Evolutionary conservation across 2,329 filamentous ascomycete genomes (phyloP).

Genomic region (Anthostomella pinea): DNA sequence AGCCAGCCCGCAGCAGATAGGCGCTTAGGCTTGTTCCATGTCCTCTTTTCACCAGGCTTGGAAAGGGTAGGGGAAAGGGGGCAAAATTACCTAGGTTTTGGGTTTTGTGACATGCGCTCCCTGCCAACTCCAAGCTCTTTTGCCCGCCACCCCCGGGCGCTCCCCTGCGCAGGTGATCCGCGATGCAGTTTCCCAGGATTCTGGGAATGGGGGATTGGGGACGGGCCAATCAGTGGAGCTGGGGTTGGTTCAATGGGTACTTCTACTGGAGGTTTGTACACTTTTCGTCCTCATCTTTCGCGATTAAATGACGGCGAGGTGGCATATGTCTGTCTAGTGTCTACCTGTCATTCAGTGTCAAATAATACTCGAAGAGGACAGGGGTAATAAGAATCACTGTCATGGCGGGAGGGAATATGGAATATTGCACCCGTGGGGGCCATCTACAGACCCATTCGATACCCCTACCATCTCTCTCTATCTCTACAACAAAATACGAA

Average conservation of each 20-base stretch:
- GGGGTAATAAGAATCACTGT: too few relatives aligned
- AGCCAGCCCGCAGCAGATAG: not conserved
- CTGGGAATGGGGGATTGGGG: constrained; percentile 13
- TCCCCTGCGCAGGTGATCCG: too few relatives aligned
- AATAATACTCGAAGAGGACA: not conserved
- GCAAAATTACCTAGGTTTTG: too few relatives aligned
- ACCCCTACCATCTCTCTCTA: too few relatives aligned
- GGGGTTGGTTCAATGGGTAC: constrained; percentile 7
- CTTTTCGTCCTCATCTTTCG: not conserved
- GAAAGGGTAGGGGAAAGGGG: too few relatives aligned
- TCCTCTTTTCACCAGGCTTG: too few relatives aligned
- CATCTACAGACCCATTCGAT: too few relatives aligned
- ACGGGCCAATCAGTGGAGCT: constrained; percentile 11
- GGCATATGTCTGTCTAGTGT: not conserved
- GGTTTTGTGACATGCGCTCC: too few relatives aligned
- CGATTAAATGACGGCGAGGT: not conserved
- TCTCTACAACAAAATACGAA: too few relatives aligned
- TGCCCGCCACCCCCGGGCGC: not conserved
- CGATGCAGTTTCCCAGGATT: constrained; percentile 21
- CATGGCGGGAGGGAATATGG: too few relatives aligned
- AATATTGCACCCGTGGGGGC: too few relatives aligned
- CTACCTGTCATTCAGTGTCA: not conserved
- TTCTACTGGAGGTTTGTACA: constrained; percentile 5
- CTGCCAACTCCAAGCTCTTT: not conserved
- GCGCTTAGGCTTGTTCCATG: too few relatives aligned